Base-by-base conservation (phyloP, 257 asterid genomes). In the Eucommia ulmoides region DNA sequence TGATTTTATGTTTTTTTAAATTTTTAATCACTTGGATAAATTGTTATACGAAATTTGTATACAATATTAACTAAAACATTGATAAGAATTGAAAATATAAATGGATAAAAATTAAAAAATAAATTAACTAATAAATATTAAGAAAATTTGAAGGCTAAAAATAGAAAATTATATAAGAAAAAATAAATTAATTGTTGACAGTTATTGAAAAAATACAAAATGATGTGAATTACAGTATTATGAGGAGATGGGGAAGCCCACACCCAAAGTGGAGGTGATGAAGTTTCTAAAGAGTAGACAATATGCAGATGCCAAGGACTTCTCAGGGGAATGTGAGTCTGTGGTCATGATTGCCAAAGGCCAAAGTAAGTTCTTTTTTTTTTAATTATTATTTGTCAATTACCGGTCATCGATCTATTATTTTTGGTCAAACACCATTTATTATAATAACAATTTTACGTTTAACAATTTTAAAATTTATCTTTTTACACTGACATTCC, bases 321-420 rank as follows among this genome's bases (percentile, higher is more conserved):
- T 68, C 33, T 82, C 94, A 3, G 96, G 98, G 10, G 96, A 85
- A 63, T 89, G 95, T 42, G 98, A 89, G 54, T 64, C 96, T 7
- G 98, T 85, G 7, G 98, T 89, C 20, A 76, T 85, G 86, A 85
- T 89, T 41, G 98, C 94, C 75, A 89, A 82, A 74, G 96, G 98
- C 52, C 98, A 89, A 58, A 89, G 98, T 89, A 82, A 16, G 73
- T 19, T 19, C 52, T 17, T 15, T 18, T 2, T 42, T 1, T 8
- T 42, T 9, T 2, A 29, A 29, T 5, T 29, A 29, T 29, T 29
- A 29, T 29, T 29, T 29, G 7, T 12, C 7, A 29, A 29, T 29
- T 5, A 12, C 12, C 38, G 7, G 7, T 5, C 38, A 29, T 12
- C 7, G 38, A 29, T 7, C 12, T 29, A 7, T 7, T 29, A 29